Evolutionary conservation across 164 flowering plant species (phyloP), one percentile per base, ranked within the genome.

Genomic region (Magnolia officinalis): DNA sequence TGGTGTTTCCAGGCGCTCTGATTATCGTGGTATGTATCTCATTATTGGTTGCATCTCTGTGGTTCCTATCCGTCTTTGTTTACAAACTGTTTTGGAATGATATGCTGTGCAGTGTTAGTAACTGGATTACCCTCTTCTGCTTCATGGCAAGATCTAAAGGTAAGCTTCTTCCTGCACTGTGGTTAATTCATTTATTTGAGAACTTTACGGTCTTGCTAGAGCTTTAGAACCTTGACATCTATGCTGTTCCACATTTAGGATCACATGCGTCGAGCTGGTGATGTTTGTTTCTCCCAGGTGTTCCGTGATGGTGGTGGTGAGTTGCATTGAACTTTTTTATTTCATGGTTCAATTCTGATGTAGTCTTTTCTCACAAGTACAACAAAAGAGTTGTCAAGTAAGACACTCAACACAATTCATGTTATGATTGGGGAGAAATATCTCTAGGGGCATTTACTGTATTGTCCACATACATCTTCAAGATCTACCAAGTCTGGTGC

Each of bases 111-210:
- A 96, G 99, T 96, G 70, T 26, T 89, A 66, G 92, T 96, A 55
- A 82, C 91, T 78, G 98, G 99, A 70, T 85, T 96, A 76, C 99
- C 99, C 6, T 81, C 91, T 78, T 94, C 99, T 84, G 99, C 99
- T 65, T 96, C 99, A 55, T 96, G 99, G 99, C 99, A 96, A 86
- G 99, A 94, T 78, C 86, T 96, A 4, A 96, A 96, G 97, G 99
- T 94, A 74, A 73, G 72, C 24, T 31, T 70, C 14, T 37, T 26
- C 18, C 51, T 70, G 19, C 14, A n/a, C 8, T 11, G 2, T 55
- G 61, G 10, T 16, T 11, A 55, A 16, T 50, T 1, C 61, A 55
- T 55, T 55, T 37, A 55, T 31, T 19, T 45, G 8, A 1, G 26
- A 51, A 11, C 1, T 55, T 11, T 50, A 61, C 9, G 8, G 0